Base-by-base conservation (phyloP, 805 yeast species). In the Wickerhamiella lipophila region DNA sequence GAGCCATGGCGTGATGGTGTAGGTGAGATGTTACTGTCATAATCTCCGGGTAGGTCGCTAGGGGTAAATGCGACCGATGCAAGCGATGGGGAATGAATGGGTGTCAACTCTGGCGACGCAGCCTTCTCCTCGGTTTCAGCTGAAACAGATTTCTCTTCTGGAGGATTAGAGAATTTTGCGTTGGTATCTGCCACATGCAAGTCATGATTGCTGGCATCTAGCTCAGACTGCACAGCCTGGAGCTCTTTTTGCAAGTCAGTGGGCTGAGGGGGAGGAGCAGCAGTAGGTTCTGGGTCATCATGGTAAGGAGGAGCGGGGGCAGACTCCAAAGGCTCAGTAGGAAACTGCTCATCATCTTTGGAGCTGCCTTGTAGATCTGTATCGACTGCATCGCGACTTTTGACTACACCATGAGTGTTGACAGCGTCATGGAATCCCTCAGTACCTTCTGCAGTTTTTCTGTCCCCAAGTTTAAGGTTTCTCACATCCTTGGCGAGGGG, bases 41-140 rank as follows among this genome's bases (percentile, higher is more conserved):
- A 21, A 21, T 40, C 21, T n/a, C 12, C 15, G 18, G 46, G 46
- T 5, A 42, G 46, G 12, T 42, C 36, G 46, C 46, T 42, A 21
- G 46, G 46, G 19, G 46, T 29, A 23, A 42, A n/a, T 13, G 46
- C 46, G 8, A 42, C 25, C 38, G 36, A 16, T 16, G 46, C 46
- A 15, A 42, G 46, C 11, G 38, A 18, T 6, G 46, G 46, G 18
- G 46, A 42, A 21, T 42, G 46, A 11, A 30, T 18, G 7, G 46
- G 46, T 2, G 46, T 42, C 8, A 19, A 3, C 6, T 15, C 30
- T 7, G 43, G 30, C 13, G 29, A 25, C 11, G 13, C 32, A 11
- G 38, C 19, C 21, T 32, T 16, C 15, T 32, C 38, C 3, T 32
- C 21, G 6, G 38, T 6, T 5, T 16, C 38, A 7, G 38, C 9